Conservation (phyloP, 495 filamentous ascomycete species). For the Talaromyces stipitatus region DNA sequence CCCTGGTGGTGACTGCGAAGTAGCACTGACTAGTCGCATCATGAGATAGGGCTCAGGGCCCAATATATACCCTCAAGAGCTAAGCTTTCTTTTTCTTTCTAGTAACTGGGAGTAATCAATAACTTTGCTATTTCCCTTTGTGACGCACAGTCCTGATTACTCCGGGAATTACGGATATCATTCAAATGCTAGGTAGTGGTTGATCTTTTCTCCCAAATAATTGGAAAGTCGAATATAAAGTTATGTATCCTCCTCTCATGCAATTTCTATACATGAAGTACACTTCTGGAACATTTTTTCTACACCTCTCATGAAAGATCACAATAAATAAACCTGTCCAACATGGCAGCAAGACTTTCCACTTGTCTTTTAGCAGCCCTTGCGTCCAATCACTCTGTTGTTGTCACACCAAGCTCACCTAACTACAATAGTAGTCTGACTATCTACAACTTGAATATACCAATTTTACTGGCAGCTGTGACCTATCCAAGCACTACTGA, state of each 20-base stretch:
- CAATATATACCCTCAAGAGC: neutral
- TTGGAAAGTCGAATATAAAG: neutral
- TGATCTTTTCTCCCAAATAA: neutral
- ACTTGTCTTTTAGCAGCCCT: neutral
- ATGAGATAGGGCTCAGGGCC: neutral
- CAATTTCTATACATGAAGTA: neutral
- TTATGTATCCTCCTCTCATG: neutral
- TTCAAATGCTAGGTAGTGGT: neutral
- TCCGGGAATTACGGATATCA: neutral
- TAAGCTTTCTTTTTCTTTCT: too few species aligned
- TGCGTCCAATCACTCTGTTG: neutral
- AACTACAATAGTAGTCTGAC: neutral
- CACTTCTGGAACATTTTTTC: neutral
- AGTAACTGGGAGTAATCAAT: neutral
- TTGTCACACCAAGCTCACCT: neutral
- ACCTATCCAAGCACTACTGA: conserved; percentile 48
- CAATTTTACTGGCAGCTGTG: conserved; percentile 53
- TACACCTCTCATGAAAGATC: neutral
- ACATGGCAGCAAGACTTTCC: neutral
- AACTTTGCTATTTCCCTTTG: neutral
- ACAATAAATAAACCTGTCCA: neutral
- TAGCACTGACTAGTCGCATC: neutral
- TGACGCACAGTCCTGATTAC: neutral
- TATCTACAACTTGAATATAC: conserved; percentile 55
- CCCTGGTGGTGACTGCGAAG: neutral